phyloP scores from a whole-genome alignment of 2,329 filamentous ascomycete genomes.

The Verticillium klebahnii region DNA sequence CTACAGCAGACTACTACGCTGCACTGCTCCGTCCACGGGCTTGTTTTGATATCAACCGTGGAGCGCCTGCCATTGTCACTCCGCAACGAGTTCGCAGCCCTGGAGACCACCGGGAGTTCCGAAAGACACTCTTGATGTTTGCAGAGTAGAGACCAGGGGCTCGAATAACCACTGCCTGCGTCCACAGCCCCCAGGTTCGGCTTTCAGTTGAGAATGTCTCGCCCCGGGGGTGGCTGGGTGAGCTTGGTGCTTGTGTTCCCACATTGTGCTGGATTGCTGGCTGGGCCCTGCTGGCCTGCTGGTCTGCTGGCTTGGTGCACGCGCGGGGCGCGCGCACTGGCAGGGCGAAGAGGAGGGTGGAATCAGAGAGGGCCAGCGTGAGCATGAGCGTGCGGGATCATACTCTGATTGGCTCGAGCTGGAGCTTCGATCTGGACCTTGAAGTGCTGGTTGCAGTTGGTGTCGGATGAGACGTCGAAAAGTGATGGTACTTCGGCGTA shows the following conservation, averaged over 20 bases:
- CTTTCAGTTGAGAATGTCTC: not conserved
- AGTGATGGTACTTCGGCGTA: constrained; percentile 11
- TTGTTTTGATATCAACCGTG: too few relatives aligned
- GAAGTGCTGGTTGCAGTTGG: not conserved
- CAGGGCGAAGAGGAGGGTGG: not conserved
- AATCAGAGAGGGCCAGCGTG: not conserved
- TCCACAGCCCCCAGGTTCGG: not conserved
- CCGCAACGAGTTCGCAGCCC: too few relatives aligned
- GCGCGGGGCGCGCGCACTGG: not conserved
- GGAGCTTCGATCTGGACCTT: not conserved
- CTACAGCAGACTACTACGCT: not conserved
- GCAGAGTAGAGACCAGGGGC: too few relatives aligned
- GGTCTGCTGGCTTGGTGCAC: not conserved
- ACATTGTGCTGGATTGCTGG: not conserved
- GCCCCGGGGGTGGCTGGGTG: not conserved
- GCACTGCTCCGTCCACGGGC: not conserved
- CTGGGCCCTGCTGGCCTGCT: not conserved
- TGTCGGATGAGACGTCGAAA: not conserved
- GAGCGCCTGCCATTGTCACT: too few relatives aligned
- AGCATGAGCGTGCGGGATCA: not conserved
- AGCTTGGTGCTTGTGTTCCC: not conserved
- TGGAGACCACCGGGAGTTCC: too few relatives aligned
- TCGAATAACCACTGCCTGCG: too few relatives aligned
- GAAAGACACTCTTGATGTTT: too few relatives aligned
- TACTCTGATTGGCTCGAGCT: constrained; percentile 6